These are phyloP conservation scores for Calocybe gambosa DNA, from an alignment of 1,284 basidiomycete species.

Conservation along the genomic window DNA sequence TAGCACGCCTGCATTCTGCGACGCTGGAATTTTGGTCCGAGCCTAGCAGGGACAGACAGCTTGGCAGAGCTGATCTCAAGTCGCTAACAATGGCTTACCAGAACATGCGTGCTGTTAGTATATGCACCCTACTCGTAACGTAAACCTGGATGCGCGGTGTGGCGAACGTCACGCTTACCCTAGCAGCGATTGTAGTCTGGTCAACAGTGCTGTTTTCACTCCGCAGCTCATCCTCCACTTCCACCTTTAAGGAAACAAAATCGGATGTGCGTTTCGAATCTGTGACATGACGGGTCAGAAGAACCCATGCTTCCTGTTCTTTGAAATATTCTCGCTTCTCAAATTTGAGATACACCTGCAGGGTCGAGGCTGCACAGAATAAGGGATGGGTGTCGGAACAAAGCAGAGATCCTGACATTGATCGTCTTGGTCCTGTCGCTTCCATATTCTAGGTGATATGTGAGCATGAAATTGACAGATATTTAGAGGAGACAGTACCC, in stretches of 20 bases:
- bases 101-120: slow-evolving; percentile 71
- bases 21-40: slow-evolving; percentile 33
- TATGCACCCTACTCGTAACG: slow-evolving; percentile 54
- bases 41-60: slow-evolving; percentile 20
- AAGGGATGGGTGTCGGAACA: not conserved
- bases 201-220: slow-evolving; percentile 17
- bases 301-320: slow-evolving; percentile 63
- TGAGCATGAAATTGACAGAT: not conserved
- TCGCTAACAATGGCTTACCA: slow-evolving; percentile 41
- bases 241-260: slow-evolving; percentile 69
- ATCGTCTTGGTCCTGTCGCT: slow-evolving; percentile 28
- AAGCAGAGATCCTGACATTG: slow-evolving; percentile 22
- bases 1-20: slow-evolving; percentile 35
- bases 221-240: slow-evolving; percentile 39
- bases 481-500: slow-evolving; percentile 40
- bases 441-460: slow-evolving; percentile 50
- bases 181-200: slow-evolving; percentile 27
- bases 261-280: slow-evolving; percentile 54
- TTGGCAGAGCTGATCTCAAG: not conserved
- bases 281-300: slow-evolving; percentile 72
- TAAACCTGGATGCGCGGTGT: not conserved
- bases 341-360: slow-evolving; percentile 33
- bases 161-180: slow-evolving; percentile 25
- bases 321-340: slow-evolving; percentile 14
- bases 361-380: slow-evolving; percentile 24